Evolutionary conservation across 2,329 filamentous ascomycete species (phyloP), one percentile per base, ranked within the genome.

Genomic region (Exophiala sideris): DNA sequence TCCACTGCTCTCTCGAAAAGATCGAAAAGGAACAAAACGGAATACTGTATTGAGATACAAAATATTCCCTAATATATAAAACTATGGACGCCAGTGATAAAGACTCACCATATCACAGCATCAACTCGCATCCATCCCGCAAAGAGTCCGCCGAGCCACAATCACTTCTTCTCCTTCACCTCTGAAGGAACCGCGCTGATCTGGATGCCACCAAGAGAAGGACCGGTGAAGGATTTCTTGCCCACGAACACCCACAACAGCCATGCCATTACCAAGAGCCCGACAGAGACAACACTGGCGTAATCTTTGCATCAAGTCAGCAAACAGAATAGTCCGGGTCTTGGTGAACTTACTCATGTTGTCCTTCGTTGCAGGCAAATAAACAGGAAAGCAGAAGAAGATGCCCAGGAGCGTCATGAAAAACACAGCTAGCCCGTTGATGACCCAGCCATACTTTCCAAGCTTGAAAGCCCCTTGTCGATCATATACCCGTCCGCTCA

Each of bases 401-500:
- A 45, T 16, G 8, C 16, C 21, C 18, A 45, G 9, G 24, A 45
- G 21, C n/a, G 42, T 14, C 42, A 45, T 45, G 18, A 24, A 45
- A 10, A 18, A 45, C 24, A 45, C 11, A 24, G 42, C 42, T 24
- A 29, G 7, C 10, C 21, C n/a, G 55, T 78, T 77, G 7, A 70
- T 62, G 41, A 72, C 62, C 16, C 71, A 49, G 1, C 76, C 76
- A 32, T 74, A 18, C 4, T 65, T 66, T 0, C 75, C 75, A 20
- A 78, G 64, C 71, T 73, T 77, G 66, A 79, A 79, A 0, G 76
- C 75, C 0, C 76, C 76, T 52, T 70, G 71, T 0, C 55, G 55
- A 60, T 78, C 73, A 50, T 69, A 75, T 34, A 72, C 60, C 46
- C 76, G 73, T 20, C 76, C 76, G 20, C 67, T 66, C 45, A 73